Evolutionary conservation across 768 basidiomycete species (phyloP).

Genomic region (Terana coerulea): DNA sequence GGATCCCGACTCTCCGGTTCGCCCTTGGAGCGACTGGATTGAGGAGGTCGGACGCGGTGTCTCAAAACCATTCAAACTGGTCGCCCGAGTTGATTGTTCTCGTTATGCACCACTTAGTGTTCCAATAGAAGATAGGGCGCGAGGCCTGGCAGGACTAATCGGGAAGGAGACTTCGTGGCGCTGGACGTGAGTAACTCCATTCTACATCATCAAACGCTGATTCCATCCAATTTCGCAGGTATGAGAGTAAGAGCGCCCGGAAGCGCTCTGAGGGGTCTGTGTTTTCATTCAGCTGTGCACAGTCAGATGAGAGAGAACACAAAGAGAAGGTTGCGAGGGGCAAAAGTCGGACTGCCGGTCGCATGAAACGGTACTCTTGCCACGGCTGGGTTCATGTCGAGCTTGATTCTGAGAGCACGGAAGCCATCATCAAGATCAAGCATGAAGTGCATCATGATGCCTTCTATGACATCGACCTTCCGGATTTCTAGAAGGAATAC

Average conservation of each 20-base stretch:
- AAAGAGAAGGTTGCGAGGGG: not conserved
- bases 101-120: too few relatives aligned
- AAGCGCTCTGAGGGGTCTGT: not conserved
- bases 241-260: not conserved
- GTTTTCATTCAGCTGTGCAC: slow-evolving; percentile 4
- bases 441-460: slow-evolving; percentile 1
- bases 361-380: slow-evolving; percentile 11
- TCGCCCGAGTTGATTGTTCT: too few relatives aligned
- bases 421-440: not conserved
- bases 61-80: too few relatives aligned
- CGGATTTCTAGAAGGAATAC: slow-evolving; percentile 11
- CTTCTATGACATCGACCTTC: slow-evolving; percentile 8
- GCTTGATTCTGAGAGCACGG: not conserved
- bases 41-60: too few relatives aligned
- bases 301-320: not conserved
- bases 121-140: too few relatives aligned
- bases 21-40: too few relatives aligned
- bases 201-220: too few relatives aligned
- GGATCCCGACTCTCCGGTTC: too few relatives aligned
- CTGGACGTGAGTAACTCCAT: too few relatives aligned
- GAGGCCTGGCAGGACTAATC: too few relatives aligned
- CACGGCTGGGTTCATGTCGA: slow-evolving; percentile 13
- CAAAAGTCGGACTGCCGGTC: not conserved
- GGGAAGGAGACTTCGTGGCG: too few relatives aligned
- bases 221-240: too few relatives aligned